phyloP scores from a whole-genome alignment of 2,329 filamentous ascomycete genomes.

The Neofusicoccum umdonicola region DNA sequence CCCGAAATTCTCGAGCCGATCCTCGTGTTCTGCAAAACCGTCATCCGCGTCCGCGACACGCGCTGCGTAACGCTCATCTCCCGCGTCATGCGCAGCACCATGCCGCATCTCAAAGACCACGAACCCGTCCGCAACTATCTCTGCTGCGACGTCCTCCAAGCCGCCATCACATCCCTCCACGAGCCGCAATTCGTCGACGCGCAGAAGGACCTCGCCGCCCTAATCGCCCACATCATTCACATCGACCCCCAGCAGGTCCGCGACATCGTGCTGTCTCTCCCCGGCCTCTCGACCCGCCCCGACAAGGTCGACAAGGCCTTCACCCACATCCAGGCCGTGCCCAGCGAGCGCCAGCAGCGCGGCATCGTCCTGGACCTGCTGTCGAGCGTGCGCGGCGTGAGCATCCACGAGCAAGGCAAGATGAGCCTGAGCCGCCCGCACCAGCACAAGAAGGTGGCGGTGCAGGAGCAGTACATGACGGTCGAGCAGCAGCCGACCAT shows the following conservation, averaged over 20 bases:
- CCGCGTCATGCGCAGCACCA: slow-evolving; percentile 78
- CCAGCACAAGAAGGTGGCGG: slow-evolving; percentile 31
- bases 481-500: slow-evolving; percentile 39
- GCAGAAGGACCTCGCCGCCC: slow-evolving; percentile 82
- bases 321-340: slow-evolving; percentile 34
- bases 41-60: slow-evolving; percentile 83
- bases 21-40: slow-evolving; percentile 87
- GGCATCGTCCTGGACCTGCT: slow-evolving; percentile 80
- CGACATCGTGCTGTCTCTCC: slow-evolving; percentile 74
- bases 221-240: slow-evolving; percentile 82
- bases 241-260: slow-evolving; percentile 66
- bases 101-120: slow-evolving; percentile 68
- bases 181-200: slow-evolving; percentile 96
- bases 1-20: slow-evolving; percentile 80
- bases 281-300: slow-evolving; percentile 62
- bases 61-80: slow-evolving; percentile 83
- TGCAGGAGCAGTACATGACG: slow-evolving; percentile 43
- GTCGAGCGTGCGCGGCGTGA: slow-evolving; percentile 82
- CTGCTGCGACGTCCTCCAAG: slow-evolving; percentile 81
- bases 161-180: slow-evolving; percentile 84
- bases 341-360: slow-evolving; percentile 69
- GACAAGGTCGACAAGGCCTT: slow-evolving; percentile 61
- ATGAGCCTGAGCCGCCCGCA: slow-evolving; percentile 49
- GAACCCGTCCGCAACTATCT: slow-evolving; percentile 79
- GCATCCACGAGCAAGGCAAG: slow-evolving; percentile 90